Evolutionary conservation across 2,329 filamentous ascomycete genomes (phyloP).

Genomic region (Arthrobotrys sphaeroides): DNA sequence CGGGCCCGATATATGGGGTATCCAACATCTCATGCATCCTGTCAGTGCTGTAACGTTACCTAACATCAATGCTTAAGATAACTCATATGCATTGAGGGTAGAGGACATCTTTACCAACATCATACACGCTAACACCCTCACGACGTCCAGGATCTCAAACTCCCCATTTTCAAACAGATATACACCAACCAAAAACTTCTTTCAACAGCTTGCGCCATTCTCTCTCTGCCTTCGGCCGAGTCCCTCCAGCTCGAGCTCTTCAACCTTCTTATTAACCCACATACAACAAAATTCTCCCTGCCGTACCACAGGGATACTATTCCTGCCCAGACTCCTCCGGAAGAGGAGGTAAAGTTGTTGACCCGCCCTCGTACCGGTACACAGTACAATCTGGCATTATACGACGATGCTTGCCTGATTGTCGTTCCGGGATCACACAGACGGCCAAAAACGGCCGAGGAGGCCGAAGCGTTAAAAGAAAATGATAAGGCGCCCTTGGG

Average conservation of each 20-base stretch:
- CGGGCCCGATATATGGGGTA: constrained; percentile 54
- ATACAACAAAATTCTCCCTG: constrained; percentile 52
- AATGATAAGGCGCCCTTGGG: constrained; percentile 41
- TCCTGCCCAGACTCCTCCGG: constrained; percentile 31
- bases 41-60: constrained; percentile 14
- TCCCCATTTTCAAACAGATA: constrained; percentile 48
- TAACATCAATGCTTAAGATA: no score
- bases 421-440: constrained; percentile 55
- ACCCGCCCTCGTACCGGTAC: constrained; percentile 46
- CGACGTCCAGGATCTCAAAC: constrained; percentile 35
- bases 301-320: constrained; percentile 54
- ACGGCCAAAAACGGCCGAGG: constrained; percentile 48
- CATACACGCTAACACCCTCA: neutral
- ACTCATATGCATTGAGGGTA: no score
- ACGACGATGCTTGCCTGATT: constrained; percentile 51
- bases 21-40: constrained; percentile 55
- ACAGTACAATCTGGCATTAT: constrained; percentile 54
- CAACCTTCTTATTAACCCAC: constrained; percentile 53
- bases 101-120: neutral
- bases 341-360: constrained; percentile 42
- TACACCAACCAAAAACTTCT: constrained; percentile 33
- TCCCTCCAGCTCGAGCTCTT: constrained; percentile 53
- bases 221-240: constrained; percentile 20
- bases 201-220: constrained; percentile 39
- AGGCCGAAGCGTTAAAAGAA: constrained; percentile 15